Base-by-base conservation (phyloP, 306 rosid species). In the Cicer chorassanicum region DNA sequence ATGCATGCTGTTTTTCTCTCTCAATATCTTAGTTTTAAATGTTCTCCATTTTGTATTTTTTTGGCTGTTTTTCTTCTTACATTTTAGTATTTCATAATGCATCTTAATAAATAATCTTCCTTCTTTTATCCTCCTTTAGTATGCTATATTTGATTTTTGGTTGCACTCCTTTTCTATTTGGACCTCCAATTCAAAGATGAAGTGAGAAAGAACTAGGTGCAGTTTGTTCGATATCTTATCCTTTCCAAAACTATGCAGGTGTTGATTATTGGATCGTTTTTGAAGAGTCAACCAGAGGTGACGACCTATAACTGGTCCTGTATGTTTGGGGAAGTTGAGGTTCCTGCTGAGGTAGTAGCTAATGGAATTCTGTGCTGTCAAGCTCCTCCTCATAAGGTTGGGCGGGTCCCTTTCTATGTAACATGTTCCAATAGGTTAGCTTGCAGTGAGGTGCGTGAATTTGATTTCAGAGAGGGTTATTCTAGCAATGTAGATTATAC, bases 261-360 rank as follows among this genome's bases (percentile, higher is more conserved):
- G 78, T 76, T 87, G 79, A 82, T 90, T 80, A 79, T 83, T 78
- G 98, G 98, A 59, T 75, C 82, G 53, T 88, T 90, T 86, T 82
- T 92, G 74, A 87, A 80, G 78, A 80, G 75, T 79, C 85, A 65
- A 66, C 80, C 76, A 38, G 85, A 78, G 69, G 81, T 78, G 53
- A 78, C 70, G 71, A 77, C 82, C 54, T 80, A 72, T 55, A 75
- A 83, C 36, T 92, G 98, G 98, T 92, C 96, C 10, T 90, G 98
- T 73, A 92, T 92, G 98, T 92, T 90, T 70, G 98, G 98, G 75
- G 98, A 92, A 85, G 88, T 90, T 59, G 98, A 92, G 88, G 98
- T 90, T 80, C 87, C 91, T 48, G 96, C 94, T 24, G 89, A 84
- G 79, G 80, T 90, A 80, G 75, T 92, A 87, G 87, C 88, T 15